Conservation (phyloP, 805 yeast species). For the Lipomyces chichibuensis region DNA sequence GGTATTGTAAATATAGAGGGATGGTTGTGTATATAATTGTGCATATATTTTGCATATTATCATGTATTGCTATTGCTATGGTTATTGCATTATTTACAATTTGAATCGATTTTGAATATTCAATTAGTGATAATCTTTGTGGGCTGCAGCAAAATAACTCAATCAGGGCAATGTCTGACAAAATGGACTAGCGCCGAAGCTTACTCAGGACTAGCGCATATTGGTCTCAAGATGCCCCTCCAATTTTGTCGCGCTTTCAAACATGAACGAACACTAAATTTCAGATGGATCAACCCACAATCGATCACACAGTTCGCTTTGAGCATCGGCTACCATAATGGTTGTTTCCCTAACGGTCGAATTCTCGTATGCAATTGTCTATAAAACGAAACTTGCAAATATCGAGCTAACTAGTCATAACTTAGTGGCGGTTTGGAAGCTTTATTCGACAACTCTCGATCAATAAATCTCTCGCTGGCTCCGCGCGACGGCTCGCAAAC, state of each 20-base stretch:
- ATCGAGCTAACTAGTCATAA: not conserved
- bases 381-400: not conserved
- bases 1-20: not conserved
- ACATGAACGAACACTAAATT: not conserved
- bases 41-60: not conserved
- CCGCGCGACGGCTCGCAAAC: constrained; percentile 44
- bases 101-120: too few species aligned
- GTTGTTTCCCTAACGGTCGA: constrained; percentile 17
- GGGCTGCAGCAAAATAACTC: not conserved
- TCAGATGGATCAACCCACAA: not conserved
- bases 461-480: constrained; percentile 54
- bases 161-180: not conserved
- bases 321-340: not conserved
- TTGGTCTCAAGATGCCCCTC: too few species aligned
- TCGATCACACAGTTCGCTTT: not conserved
- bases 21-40: not conserved
- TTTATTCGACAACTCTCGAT: constrained; percentile 63
- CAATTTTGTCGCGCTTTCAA: not conserved
- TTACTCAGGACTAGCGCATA: not conserved
- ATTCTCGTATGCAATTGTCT: constrained; percentile 20
- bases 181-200: not conserved
- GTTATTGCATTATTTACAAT: not conserved
- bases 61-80: not conserved
- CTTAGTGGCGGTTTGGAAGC: constrained; percentile 80
- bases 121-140: not conserved